These are phyloP conservation scores for Penicillium longicatenatum DNA, from an alignment of 495 filamentous ascomycete species.

Conservation along the genomic window DNA sequence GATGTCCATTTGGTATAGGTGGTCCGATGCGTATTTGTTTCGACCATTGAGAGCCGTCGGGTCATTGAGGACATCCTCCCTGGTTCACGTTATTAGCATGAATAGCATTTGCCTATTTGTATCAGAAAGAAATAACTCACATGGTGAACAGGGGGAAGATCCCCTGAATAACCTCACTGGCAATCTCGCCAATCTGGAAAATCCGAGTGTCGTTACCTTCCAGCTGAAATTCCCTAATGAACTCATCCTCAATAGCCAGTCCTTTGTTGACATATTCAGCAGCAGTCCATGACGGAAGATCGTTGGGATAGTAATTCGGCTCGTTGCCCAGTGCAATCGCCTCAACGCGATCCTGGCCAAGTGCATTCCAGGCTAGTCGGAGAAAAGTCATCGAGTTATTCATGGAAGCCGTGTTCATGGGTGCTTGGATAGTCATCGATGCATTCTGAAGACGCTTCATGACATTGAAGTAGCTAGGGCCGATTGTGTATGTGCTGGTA, in stretches of 20 bases:
- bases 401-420: constrained; percentile 16
- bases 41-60: constrained; percentile 8
- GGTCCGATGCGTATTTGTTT: constrained; percentile 23
- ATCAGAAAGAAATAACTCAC: not conserved
- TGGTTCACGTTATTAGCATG: not conserved
- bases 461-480: constrained; percentile 23
- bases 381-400: constrained; percentile 17
- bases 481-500: constrained; percentile 16
- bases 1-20: constrained; percentile 25
- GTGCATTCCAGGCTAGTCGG: constrained; percentile 13
- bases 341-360: constrained; percentile 20
- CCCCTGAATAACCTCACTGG: constrained; percentile 9
- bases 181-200: constrained; percentile 24
- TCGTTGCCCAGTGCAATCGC: constrained; percentile 33
- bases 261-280: constrained; percentile 16
- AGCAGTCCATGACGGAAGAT: not conserved
- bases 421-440: constrained; percentile 27
- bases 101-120: not conserved
- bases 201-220: constrained; percentile 6
- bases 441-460: constrained; percentile 20
- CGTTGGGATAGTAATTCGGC: constrained; percentile 14
- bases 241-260: constrained; percentile 9
- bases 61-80: constrained; percentile 11
- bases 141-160: not conserved
- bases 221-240: constrained; percentile 15